These are phyloP conservation scores for Paracorniculantispora psalliotae DNA, from an alignment of 2,329 filamentous ascomycete species.

Conservation along the genomic window DNA sequence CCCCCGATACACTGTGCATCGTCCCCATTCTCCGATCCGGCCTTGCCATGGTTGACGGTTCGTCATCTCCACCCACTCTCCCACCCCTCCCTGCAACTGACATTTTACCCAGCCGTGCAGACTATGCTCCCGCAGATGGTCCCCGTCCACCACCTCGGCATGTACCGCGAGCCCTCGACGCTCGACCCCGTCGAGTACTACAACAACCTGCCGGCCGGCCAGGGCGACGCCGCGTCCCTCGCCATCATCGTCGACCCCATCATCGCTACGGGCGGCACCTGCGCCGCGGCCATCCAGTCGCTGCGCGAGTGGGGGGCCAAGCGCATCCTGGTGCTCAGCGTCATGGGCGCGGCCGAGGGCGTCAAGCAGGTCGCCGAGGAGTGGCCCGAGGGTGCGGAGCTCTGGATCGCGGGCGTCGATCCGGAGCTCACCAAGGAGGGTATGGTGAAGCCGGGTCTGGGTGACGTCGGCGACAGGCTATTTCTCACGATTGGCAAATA, in stretches of 20 bases:
- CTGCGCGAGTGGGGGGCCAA: conserved; percentile 88
- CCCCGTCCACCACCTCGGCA: conserved; percentile 86
- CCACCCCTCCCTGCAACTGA: background rate
- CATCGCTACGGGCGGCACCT: conserved; percentile 89
- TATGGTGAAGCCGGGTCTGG: conserved; percentile 87
- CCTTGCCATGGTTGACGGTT: conserved; percentile 83
- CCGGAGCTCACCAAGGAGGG: conserved; percentile 66
- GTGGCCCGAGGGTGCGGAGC: conserved; percentile 71
- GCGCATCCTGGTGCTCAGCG: conserved; percentile 68
- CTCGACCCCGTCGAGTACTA: conserved; percentile 94
- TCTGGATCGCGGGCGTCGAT: conserved; percentile 83
- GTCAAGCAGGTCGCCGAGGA: conserved; percentile 54
- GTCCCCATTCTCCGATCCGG: conserved; percentile 92
- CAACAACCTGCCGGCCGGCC: conserved; percentile 73
- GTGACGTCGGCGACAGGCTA: conserved; percentile 84
- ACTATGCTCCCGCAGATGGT: conserved; percentile 74
- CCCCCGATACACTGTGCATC: conserved; percentile 66
- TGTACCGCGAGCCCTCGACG: conserved; percentile 85
- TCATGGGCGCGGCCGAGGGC: conserved; percentile 71
- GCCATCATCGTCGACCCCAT: conserved; percentile 88
- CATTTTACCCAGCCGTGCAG: conserved; percentile 57
- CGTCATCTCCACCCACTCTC: conserved; percentile 16
- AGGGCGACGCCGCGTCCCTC: conserved; percentile 46
- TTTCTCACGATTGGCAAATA: conserved; percentile 86
- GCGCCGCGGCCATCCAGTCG: conserved; percentile 82